phyloP scores from a whole-genome alignment of 2,329 filamentous ascomycete genomes.

The Fusarium succisae region DNA sequence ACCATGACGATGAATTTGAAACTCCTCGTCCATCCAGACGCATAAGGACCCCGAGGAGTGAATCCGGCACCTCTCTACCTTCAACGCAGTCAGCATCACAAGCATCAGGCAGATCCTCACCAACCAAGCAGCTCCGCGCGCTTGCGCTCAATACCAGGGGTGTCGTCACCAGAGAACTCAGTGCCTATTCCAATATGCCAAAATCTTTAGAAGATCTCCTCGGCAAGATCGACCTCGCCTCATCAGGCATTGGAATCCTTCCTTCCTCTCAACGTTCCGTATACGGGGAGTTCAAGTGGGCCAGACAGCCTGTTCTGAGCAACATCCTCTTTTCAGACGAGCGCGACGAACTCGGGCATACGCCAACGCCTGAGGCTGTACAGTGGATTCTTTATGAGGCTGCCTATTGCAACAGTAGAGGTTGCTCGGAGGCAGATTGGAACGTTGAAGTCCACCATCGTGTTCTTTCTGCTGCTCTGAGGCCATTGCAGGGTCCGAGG shows the following conservation, averaged over 20 bases:
- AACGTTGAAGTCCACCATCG: background rate
- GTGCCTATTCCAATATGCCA: background rate
- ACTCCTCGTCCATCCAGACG: background rate
- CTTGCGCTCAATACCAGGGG: background rate
- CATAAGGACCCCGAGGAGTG: constrained; percentile 6
- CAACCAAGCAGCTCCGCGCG: background rate
- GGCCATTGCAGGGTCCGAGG: background rate
- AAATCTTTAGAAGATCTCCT: background rate
- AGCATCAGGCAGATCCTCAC: background rate
- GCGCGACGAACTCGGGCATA: background rate
- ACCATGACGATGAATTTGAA: background rate
- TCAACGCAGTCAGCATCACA: background rate
- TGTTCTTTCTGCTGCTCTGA: background rate
- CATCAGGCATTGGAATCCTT: background rate
- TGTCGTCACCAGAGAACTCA: background rate
- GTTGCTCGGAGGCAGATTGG: background rate
- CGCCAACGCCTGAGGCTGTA: background rate
- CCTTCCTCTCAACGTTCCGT: background rate
- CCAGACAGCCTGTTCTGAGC: background rate
- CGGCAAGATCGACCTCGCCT: background rate
- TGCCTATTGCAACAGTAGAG: background rate
- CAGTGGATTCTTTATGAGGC: background rate
- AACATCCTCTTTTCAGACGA: constrained; percentile 6
- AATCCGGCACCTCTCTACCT: constrained; percentile 6
- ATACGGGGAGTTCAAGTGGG: constrained; percentile 17